Base-by-base conservation (phyloP, 2,329 filamentous ascomycete genomes). In the Thielaviopsis musarum region DNA sequence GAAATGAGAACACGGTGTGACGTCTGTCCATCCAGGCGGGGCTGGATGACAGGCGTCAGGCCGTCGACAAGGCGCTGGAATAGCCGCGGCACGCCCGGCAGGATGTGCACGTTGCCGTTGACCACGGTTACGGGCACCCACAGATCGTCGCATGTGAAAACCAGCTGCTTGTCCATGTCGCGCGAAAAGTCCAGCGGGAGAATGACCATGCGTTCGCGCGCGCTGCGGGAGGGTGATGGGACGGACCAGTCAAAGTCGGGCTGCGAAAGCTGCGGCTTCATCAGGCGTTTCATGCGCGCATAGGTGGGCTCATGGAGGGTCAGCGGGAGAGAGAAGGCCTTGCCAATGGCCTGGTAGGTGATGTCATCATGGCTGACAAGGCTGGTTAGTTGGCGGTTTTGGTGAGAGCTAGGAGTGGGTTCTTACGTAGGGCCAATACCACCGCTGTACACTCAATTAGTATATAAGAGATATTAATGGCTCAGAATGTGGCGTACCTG, bases 101-200 rank as follows among this genome's bases (percentile, higher is more conserved):
- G 75, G 62, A 97, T 93, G 70, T 97, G 88, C 4, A 97, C 74
- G 67, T 98, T 98, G 56, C 88, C 88, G 67, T 96, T 96, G 17
- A 95, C 88, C 4, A 94, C 84, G 19, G 81, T 79, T 55, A 97
- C 80, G 0, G 93, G 93, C 48, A 97, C 91, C 93, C 93, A 97
- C 22, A 95, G 74, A 57, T 90, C 83, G 1, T 94, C 85, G 10
- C 78, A 76, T 1, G 87, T 81, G 69, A 95, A 96, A 26, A 95
- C 66, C 19, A 85, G 84, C 69, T 96, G 90, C 52, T 86, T 79
- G 54, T 81, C 76, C 22, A 84, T 71, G 6, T 85, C 76, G 19
- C 83, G 74, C 4, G 73, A 74, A 54, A 82, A 77, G 68, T 96
- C 88, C 30, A 82, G 84, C 0, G 93, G 93, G 41, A 97, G 75